phyloP scores from a whole-genome alignment of 495 filamentous ascomycete genomes.

The Talaromyces stipitatus region DNA sequence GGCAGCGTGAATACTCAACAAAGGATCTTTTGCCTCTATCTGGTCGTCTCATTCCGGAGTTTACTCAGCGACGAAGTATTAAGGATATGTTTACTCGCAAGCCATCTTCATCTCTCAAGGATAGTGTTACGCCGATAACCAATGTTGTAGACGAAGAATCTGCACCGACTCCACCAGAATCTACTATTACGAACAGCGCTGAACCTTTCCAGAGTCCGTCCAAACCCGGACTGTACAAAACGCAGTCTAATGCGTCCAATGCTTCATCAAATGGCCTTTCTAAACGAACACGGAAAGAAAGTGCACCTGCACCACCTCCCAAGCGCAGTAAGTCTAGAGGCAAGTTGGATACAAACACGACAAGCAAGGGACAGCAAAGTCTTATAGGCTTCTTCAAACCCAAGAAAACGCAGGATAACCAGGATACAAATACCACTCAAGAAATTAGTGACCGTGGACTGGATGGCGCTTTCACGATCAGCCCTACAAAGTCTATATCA shows the following conservation, averaged over 20 bases:
- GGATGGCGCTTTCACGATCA: not conserved
- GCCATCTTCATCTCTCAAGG: slow-evolving; percentile 18
- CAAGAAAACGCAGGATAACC: slow-evolving; percentile 21
- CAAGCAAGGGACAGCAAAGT: slow-evolving; percentile 58
- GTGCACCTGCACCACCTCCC: not conserved
- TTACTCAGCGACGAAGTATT: slow-evolving; percentile 74
- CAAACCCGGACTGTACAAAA: not conserved
- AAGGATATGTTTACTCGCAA: slow-evolving; percentile 83
- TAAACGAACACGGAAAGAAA: slow-evolving; percentile 10
- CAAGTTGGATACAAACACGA: slow-evolving; percentile 10
- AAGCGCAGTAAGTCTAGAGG: slow-evolving; percentile 44
- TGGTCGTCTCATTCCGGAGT: slow-evolving; percentile 79
- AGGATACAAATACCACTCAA: not conserved
- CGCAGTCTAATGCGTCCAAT: not conserved
- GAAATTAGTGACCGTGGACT: not conserved
- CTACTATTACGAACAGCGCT: not conserved
- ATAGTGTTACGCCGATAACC: not conserved
- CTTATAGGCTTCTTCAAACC: slow-evolving; percentile 80
- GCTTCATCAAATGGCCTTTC: not conserved
- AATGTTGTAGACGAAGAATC: not conserved
- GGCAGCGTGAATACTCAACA: slow-evolving; percentile 56
- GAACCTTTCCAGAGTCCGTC: not conserved
- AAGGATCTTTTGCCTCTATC: slow-evolving; percentile 67
- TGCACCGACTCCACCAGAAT: not conserved
- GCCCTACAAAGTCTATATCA: not conserved